Conservation (phyloP, 352 stramenopile species). For the Pythium aquatile region DNA sequence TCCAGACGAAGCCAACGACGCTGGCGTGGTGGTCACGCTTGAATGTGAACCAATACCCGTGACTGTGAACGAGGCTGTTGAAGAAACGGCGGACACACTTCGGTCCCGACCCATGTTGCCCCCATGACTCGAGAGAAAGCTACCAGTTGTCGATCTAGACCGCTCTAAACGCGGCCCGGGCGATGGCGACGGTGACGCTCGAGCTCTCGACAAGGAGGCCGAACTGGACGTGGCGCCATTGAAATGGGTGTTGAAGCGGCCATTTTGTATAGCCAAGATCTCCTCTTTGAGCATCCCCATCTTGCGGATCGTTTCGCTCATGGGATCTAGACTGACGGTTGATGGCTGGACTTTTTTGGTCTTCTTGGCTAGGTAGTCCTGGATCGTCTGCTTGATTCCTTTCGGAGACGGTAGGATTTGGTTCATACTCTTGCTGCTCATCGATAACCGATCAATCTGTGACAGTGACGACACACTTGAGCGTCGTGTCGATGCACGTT, state of each 20-base stretch:
- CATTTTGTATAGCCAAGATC: constrained; percentile 10
- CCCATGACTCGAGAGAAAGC: constrained; percentile 10
- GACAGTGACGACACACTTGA: constrained; percentile 68
- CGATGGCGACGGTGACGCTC: constrained; percentile 8
- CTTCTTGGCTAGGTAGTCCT: constrained; percentile 59
- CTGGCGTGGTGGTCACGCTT: background rate
- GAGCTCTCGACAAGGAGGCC: background rate
- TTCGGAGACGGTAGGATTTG: constrained; percentile 49
- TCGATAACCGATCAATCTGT: constrained; percentile 55
- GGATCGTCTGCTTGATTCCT: constrained; percentile 58
- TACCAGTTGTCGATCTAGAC: constrained; percentile 20
- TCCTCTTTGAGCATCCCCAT: constrained; percentile 27
- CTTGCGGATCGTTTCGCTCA: constrained; percentile 28
- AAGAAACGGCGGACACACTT: constrained; percentile 15
- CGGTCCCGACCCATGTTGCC: constrained; percentile 7
- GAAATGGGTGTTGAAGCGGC: background rate
- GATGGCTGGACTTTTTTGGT: constrained; percentile 70
- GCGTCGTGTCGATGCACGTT: constrained; percentile 36
- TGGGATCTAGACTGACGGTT: constrained; percentile 20
- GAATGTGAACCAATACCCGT: constrained; percentile 21
- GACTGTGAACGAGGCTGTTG: constrained; percentile 25
- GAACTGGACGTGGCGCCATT: background rate
- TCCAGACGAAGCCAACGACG: constrained; percentile 8
- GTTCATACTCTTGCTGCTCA: constrained; percentile 52
- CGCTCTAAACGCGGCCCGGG: constrained; percentile 9